Evolutionary conservation across 768 basidiomycete species (phyloP).

Genomic region (Wakefieldia striispora): DNA sequence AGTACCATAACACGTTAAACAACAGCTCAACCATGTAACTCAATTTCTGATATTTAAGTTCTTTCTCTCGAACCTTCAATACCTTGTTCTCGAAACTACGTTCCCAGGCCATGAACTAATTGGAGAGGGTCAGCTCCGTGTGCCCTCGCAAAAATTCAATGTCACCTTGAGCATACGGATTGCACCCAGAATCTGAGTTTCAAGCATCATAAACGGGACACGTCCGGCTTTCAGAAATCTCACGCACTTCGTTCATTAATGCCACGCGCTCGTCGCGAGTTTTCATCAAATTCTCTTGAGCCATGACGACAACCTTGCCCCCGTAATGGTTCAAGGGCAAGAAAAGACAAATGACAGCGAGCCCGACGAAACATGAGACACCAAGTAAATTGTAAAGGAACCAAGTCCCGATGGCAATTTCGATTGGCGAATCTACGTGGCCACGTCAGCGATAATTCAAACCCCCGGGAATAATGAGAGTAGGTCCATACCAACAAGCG

Average conservation of each 20-base stretch:
- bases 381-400: conserved; percentile 81
- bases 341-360: conserved; percentile 70
- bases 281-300: conserved; percentile 89
- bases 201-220: neutral
- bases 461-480: neutral
- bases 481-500: conserved; percentile 57
- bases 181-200: conserved; percentile 64
- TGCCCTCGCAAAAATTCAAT: neutral
- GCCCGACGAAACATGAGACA: conserved; percentile 73
- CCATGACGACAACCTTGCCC: conserved; percentile 71
- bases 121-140: neutral
- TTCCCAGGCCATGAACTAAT: conserved; percentile 92
- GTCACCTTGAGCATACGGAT: conserved; percentile 84
- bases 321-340: conserved; percentile 83
- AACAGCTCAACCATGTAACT: conserved; percentile 85
- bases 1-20: conserved; percentile 55
- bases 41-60: conserved; percentile 78
- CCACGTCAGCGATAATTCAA: conserved; percentile 1
- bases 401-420: conserved; percentile 68
- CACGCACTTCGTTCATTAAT: conserved; percentile 78
- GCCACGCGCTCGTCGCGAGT: conserved; percentile 86
- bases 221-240: neutral
- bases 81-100: conserved; percentile 81
- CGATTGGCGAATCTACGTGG: conserved; percentile 67
- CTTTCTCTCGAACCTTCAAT: conserved; percentile 69